Evolutionary conservation across 2,329 filamentous ascomycete species (phyloP).

Genomic region (Diaporthe sp.): DNA sequence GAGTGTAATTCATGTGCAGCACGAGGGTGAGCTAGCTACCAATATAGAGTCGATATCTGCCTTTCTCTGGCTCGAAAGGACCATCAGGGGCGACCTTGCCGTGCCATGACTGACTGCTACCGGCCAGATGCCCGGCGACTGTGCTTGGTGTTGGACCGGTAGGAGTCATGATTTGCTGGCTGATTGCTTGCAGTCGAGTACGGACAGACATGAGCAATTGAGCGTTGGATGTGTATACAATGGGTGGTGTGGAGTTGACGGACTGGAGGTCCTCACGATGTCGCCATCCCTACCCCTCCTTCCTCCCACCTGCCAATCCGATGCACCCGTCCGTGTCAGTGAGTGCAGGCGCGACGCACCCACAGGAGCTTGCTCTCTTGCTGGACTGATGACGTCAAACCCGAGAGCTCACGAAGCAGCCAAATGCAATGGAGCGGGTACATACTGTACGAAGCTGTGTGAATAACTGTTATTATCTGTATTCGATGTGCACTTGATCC

Average conservation of each 20-base stretch:
- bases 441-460: not conserved
- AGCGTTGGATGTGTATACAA: not conserved
- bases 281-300: not conserved
- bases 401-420: not conserved
- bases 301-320: not conserved
- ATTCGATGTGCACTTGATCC: not conserved
- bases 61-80: conserved; percentile 40
- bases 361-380: not conserved
- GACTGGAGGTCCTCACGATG: not conserved
- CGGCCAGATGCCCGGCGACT: conserved; percentile 24
- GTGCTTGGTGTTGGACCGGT: conserved; percentile 21
- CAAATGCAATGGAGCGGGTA: not conserved
- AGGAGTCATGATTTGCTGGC: conserved; percentile 28
- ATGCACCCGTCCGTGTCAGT: not conserved
- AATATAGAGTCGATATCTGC: conserved; percentile 43
- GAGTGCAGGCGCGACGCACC: not conserved
- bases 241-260: too few relatives aligned
- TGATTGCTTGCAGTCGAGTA: conserved; percentile 1
- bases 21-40: conserved; percentile 34
- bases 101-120: conserved; percentile 41
- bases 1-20: not conserved
- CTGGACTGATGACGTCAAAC: conserved; percentile 10
- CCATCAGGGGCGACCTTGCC: conserved; percentile 40
- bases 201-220: not conserved
- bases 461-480: not conserved